phyloP scores from a whole-genome alignment of 2,329 filamentous ascomycete species.

The Calonectria pseudoturangicola region DNA sequence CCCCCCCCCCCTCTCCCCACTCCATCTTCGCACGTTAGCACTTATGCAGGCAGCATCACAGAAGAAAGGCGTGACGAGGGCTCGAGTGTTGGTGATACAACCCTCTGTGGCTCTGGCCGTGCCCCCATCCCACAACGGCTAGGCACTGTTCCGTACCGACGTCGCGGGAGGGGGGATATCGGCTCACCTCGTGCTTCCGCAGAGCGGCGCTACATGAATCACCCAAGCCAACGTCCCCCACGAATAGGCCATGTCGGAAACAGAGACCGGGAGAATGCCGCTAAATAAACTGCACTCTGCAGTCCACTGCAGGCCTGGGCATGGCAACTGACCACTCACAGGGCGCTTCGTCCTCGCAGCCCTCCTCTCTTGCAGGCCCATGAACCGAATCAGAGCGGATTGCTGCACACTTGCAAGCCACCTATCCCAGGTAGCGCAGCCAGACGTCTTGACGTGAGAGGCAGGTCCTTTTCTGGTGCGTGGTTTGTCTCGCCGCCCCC shows the following conservation, averaged over 20 bases:
- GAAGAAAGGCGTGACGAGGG: constrained; percentile 17
- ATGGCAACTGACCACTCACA: constrained; percentile 49
- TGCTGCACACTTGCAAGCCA: constrained; percentile 51
- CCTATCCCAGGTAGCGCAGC: constrained; percentile 41
- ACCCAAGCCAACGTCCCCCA: constrained; percentile 41
- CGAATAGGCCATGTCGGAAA: constrained; percentile 46
- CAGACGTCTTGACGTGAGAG: constrained; percentile 41
- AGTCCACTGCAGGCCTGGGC: constrained; percentile 44
- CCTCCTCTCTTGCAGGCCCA: constrained; percentile 48
- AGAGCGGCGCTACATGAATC: constrained; percentile 42
- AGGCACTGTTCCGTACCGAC: neutral
- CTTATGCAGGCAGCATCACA: constrained; percentile 33
- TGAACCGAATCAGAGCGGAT: constrained; percentile 49
- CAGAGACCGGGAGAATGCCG: constrained; percentile 43
- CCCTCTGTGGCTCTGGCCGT: constrained; percentile 12
- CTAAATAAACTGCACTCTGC: constrained; percentile 48
- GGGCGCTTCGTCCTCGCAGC: constrained; percentile 44
- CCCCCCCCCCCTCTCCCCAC: constrained; percentile 32
- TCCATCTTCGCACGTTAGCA: constrained; percentile 36
- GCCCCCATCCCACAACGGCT: constrained; percentile 11
- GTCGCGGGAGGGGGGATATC: constrained; percentile 3
- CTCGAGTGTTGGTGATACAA: constrained; percentile 33
- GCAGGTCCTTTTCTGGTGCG: constrained; percentile 40
- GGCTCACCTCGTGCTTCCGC: constrained; percentile 33
- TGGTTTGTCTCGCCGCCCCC: constrained; percentile 28